Base-by-base conservation (phyloP, 305 asterid genomes). In the Ilex paraguariensis region DNA sequence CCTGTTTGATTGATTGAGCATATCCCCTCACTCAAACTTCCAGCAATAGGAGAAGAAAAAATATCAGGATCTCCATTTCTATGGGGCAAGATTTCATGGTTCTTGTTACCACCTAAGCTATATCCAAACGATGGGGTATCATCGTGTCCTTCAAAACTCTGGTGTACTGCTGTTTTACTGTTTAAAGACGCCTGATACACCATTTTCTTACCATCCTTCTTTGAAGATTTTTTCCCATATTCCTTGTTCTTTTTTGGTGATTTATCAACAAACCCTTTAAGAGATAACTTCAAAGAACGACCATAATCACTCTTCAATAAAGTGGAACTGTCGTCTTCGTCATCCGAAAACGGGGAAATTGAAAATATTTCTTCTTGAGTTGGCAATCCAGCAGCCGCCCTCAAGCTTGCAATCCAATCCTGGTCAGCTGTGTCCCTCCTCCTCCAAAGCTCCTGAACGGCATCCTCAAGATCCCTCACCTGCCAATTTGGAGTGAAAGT, bases 391-490 rank as follows among this genome's bases (percentile, higher is more conserved):
- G 95, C 93, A 68, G 82, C 87, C 46, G 87, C 93, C 77, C 98
- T 88, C 81, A 90, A 76, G 76, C 87, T 86, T 64, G 87, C 82
- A 64, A 90, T 88, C 74, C 88, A 70, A 75, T 90, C 95, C 79
- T 40, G 82, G 65, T 94, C 99, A 70, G 90, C 85, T 84, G 79
- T 89, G 64, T 91, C 95, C 81, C 85, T 88, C 77, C 97, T 84
- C 70, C 70, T 90, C 99, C 99, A 90, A 63, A 94, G 98, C 82
- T 90, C 99, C 86, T 82, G 89, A 74, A 88, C 96, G 69, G 97
- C 92, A 73, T 94, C 95, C 74, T 94, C 97, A 56, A 73, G 86
- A 75, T 74, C 82, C 66, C 77, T 82, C 63, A 87, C 72, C 99
- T 93, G 91, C 64, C 65, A 75, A 60, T 40, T 54, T 56, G 28